These are phyloP conservation scores for Pseudopithomyces chartarum DNA, from an alignment of 2,329 filamentous ascomycete genomes.

Conservation along the genomic window DNA sequence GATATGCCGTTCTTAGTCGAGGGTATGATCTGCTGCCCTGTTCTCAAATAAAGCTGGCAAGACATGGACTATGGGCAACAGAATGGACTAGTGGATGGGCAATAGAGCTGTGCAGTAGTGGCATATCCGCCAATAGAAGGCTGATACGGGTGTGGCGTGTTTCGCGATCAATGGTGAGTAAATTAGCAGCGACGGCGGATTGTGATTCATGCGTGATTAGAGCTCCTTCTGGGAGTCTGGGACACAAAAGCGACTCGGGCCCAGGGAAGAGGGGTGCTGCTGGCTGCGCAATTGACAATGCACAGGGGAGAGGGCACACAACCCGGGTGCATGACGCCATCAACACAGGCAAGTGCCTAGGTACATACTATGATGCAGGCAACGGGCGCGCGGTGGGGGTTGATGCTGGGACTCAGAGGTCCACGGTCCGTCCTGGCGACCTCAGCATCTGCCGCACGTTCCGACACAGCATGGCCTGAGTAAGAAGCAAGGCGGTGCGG, in stretches of 20 bases:
- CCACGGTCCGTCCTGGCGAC: no score
- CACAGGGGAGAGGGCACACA: background rate
- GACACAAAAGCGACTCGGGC: background rate
- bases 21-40: no score
- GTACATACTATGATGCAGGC: no score
- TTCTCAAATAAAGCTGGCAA: constrained; percentile 1
- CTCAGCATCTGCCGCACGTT: background rate
- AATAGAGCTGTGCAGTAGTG: background rate
- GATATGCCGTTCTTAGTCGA: no score
- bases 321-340: constrained; percentile 7
- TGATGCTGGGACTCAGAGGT: no score
- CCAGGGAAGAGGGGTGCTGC: constrained; percentile 2
- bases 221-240: background rate
- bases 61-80: background rate
- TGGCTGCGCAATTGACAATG: background rate
- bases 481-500: background rate
- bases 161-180: background rate
- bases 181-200: background rate
- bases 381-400: background rate
- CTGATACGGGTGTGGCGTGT: constrained; percentile 2
- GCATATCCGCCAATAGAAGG: background rate
- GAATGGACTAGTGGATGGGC: background rate
- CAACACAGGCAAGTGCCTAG: no score
- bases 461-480: background rate
- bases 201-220: constrained; percentile 5